Percentiles rank a stretch among this genome's conserved stretches.
phyloP scores from a whole-genome alignment of 768 basidiomycete species.

The Russula earlei region DNA sequence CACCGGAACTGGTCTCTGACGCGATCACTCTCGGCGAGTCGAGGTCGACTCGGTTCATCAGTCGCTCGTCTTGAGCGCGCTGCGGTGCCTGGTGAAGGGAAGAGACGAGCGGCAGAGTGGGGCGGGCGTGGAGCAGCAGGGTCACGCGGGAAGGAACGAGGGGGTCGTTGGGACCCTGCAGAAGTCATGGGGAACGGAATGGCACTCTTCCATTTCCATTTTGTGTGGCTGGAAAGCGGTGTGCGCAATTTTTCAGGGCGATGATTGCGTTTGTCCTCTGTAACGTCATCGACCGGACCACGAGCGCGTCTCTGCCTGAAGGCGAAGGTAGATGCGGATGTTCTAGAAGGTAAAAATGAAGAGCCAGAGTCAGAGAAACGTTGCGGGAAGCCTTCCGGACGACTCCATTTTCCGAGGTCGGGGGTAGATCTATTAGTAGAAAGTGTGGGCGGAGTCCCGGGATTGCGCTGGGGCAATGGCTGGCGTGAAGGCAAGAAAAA shows the following conservation, averaged over 20 bases:
- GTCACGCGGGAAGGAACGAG: background rate
- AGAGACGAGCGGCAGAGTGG: background rate
- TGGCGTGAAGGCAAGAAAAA: background rate
- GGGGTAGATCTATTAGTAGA: background rate
- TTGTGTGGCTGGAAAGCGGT: background rate
- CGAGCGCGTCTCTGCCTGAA: slow-evolving; percentile 1
- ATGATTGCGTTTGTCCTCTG: background rate
- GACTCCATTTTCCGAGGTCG: slow-evolving; percentile 16
- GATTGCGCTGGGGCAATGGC: slow-evolving; percentile 4
- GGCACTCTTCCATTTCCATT: slow-evolving; percentile 11
- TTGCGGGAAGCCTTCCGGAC: background rate
- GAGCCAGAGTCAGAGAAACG: background rate
- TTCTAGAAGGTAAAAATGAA: background rate
- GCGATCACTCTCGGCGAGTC: background rate
- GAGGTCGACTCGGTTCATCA: background rate
- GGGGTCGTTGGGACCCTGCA: background rate
- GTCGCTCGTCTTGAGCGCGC: background rate
- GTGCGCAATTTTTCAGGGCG: background rate
- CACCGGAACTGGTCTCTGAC: background rate
- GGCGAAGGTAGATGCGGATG: background rate
- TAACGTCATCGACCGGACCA: background rate
- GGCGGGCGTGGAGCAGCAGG: background rate
- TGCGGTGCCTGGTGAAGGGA: background rate
- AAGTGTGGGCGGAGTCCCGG: background rate
- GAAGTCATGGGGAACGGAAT: slow-evolving; percentile 1